These are phyloP conservation scores for Peniophora sp. DNA, from an alignment of 1,284 basidiomycete species.

Conservation along the genomic window DNA sequence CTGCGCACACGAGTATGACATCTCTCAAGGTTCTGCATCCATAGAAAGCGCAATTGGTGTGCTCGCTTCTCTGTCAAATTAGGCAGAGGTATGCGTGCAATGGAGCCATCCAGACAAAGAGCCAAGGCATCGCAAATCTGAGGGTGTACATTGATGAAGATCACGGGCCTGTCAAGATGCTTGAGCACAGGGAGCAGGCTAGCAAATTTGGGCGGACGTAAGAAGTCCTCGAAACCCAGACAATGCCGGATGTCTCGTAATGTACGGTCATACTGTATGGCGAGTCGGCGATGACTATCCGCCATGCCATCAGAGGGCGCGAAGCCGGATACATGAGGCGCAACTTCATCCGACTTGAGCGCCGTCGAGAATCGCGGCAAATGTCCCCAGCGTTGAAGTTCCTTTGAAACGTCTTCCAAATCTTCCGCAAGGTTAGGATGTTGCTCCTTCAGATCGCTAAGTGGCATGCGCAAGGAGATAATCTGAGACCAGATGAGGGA, in stretches of 20 bases:
- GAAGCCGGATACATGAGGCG: not conserved
- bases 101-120: not conserved
- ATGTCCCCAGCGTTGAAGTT: not conserved
- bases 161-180: not conserved
- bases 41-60: not conserved
- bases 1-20: not conserved
- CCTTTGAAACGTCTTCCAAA: not conserved
- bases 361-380: too few species aligned
- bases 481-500: not conserved
- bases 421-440: not conserved
- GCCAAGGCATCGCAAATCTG: not conserved
- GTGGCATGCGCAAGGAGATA: not conserved
- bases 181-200: not conserved
- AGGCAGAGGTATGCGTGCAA: not conserved
- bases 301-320: not conserved
- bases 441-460: not conserved
- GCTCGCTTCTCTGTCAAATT: not conserved
- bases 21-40: not conserved
- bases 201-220: not conserved
- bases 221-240: conserved; percentile 6
- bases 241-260: conserved; percentile 2
- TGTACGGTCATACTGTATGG: not conserved
- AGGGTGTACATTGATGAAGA: not conserved
- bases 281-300: not conserved
- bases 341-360: not conserved